phyloP scores from a whole-genome alignment of 352 stramenopile species.

The Globisporangium alternatum region DNA sequence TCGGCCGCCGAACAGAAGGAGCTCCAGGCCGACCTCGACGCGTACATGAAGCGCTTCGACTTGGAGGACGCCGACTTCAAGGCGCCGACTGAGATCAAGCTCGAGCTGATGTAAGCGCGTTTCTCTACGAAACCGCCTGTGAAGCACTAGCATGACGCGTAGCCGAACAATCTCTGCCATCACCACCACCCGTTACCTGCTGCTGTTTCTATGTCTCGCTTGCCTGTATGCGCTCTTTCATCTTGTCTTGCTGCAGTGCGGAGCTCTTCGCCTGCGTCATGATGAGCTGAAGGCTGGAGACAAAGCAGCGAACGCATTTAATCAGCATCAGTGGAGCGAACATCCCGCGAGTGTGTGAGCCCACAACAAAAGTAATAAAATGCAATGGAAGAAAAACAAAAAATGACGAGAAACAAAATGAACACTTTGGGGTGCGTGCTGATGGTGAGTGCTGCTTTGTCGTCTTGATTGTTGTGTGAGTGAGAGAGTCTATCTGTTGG shows the following conservation, averaged over 20 bases:
- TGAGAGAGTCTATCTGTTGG: not conserved
- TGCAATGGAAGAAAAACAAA: constrained; percentile 11
- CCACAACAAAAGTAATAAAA: constrained; percentile 17
- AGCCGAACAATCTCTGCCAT: not conserved
- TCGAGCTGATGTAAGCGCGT: constrained; percentile 77
- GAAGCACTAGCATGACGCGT: not conserved
- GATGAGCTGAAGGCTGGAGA: not conserved
- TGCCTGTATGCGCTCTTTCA: not conserved
- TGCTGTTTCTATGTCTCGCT: constrained; percentile 6
- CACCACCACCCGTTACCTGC: not conserved
- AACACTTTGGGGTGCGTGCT: not conserved
- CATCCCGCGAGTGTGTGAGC: constrained; percentile 6
- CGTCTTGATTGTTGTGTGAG: not conserved
- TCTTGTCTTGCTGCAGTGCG: not conserved
- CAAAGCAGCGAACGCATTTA: not conserved
- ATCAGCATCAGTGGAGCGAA: constrained; percentile 2
- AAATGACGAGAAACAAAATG: constrained; percentile 1
- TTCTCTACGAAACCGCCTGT: not conserved
- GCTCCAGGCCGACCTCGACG: constrained; percentile 79
- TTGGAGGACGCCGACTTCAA: constrained; percentile 78
- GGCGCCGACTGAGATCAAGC: constrained; percentile 81
- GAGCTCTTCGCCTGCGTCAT: not conserved
- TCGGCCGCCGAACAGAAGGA: constrained; percentile 74
- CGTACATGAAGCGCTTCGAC: constrained; percentile 86
- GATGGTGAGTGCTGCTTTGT: not conserved